Base-by-base conservation (phyloP, 2,329 filamentous ascomycete genomes). In the Aspergillus oerlinghausenensis region DNA sequence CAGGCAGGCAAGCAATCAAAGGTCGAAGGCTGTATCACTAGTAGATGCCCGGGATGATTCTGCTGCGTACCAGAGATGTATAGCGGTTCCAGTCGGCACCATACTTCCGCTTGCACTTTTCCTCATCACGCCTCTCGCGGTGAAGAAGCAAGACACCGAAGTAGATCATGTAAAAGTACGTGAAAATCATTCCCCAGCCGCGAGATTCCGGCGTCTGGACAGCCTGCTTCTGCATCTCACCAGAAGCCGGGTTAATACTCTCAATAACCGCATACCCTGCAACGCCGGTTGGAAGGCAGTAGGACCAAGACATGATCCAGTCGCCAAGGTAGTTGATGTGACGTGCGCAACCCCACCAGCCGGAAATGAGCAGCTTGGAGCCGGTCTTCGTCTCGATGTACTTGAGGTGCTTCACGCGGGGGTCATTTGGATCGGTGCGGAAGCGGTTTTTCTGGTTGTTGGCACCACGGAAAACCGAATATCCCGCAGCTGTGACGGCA, bases 251-350 rank as follows among this genome's bases (percentile, higher is more conserved):
- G 26, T 77, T 73, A 32, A 78, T 74, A 10, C 70, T 73, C 51
- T 81, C 78, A 48, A 81, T 75, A 51, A 96, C 86, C 43, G 87
- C 79, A 72, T 93, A 96, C 11, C 92, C 92, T 0, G 92, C 88
- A 58, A 95, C 73, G 0, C 90, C 89, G 0, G 92, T 96, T 1
- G 93, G 92, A 47, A 97, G 80, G 63, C 86, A 90, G 75, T 94
- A 97, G 0, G 91, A 86, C 90, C 91, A 97, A 8, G 88, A 85
- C 84, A 96, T 92, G 63, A 94, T 81, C 92, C 92, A 97, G 77
- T 97, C 93, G 52, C 92, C 93, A 1, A 96, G 77, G 75, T 97
- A 97, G 79, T 97, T 97, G 81, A 97, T 93, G 75, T 97, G 93
- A 45, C 93, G 85, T 0, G 92, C 89, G 23, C 85, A 80, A 47